Evolutionary conservation across 2,329 filamentous ascomycete species (phyloP), one percentile per base, ranked within the genome.

Genomic region (Fonsecaea monophora): DNA sequence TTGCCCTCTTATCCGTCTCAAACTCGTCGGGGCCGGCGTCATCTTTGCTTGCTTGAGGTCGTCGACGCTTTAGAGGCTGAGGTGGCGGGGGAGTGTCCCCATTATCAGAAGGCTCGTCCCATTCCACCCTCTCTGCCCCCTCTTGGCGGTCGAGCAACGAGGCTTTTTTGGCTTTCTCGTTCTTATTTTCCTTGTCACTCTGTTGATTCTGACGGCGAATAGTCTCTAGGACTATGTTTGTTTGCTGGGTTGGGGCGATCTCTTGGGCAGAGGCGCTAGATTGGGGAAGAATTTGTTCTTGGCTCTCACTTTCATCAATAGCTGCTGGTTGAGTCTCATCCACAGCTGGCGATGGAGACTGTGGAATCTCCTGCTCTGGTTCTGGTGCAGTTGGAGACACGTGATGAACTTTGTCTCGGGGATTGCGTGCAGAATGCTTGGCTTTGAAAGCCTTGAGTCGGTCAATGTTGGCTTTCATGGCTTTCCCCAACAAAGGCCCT

Each of bases 101-200:
- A 7, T 67, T 54, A 37, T 65, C 62, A 32, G 60, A 42, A 6
- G 45, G 38, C 25, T 66, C 61, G 34, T 18, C 57, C 60, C 53
- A 71, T 38, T 58, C 12, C 2, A 68, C 57, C 35, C 40, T 60
- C 9, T 55, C 48, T n/a, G 69, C 70, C 42, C 60, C 64, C 21
- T 62, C 40, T 59, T 71, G 70, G 21, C 62, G 65, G 42, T 71
- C 68, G 12, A 70, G 45, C 35, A 69, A 59, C 42, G 68, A 66
- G 37, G 50, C 3, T 40, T 70, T 70, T 50, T 62, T 59, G 7
- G 40, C 13, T 13, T 54, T 30, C 45, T 15, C 25, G 18, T 53
- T 34, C 13, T 38, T 61, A 42, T 68, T 70, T 25, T 72, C 70
- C 50, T 69, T 69, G 34, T 68, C 64, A 55, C 62, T 64, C 40